Conservation (phyloP, 1,284 basidiomycete species). For the Anthracocystis walkeri region DNA sequence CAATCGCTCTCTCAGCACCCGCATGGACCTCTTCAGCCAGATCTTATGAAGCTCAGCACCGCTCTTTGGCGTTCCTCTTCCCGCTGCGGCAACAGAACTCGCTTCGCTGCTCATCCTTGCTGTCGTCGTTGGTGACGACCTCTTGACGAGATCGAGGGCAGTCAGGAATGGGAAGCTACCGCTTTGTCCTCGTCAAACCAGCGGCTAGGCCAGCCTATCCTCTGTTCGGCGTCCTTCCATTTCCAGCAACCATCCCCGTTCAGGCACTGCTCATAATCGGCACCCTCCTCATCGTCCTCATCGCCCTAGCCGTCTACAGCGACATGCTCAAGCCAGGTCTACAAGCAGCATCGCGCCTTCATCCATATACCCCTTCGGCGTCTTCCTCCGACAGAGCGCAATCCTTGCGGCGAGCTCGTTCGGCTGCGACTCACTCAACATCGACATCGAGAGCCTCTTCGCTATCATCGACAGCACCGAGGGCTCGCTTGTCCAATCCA, state of each 20-base stretch:
- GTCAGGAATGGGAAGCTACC: conserved; percentile 34
- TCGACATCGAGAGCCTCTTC: conserved; percentile 17
- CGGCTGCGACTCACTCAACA: conserved; percentile 14
- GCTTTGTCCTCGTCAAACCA: conserved; percentile 44
- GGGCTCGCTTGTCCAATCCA: conserved; percentile 16
- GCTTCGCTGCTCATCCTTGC: no score
- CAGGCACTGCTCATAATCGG: conserved; percentile 25
- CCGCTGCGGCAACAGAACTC: no score
- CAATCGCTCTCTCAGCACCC: not conserved
- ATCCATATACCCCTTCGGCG: conserved; percentile 33
- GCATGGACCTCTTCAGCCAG: not conserved
- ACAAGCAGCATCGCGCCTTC: conserved; percentile 32
- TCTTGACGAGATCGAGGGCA: not conserved
- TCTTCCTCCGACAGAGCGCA: conserved; percentile 16
- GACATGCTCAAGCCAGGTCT: conserved; percentile 47
- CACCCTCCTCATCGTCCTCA: conserved; percentile 20
- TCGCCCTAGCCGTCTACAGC: conserved; percentile 20
- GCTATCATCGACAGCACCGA: conserved; percentile 8
- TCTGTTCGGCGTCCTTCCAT: conserved; percentile 26
- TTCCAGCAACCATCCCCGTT: conserved; percentile 22
- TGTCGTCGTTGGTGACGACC: no score
- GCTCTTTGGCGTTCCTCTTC: not conserved
- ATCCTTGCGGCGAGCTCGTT: conserved; percentile 29
- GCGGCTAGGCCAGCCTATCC: conserved; percentile 30
- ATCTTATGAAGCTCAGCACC: not conserved